Evolutionary conservation across 768 basidiomycete species (phyloP), one percentile per base, ranked within the genome.

Genomic region (Russula dissimulans): DNA sequence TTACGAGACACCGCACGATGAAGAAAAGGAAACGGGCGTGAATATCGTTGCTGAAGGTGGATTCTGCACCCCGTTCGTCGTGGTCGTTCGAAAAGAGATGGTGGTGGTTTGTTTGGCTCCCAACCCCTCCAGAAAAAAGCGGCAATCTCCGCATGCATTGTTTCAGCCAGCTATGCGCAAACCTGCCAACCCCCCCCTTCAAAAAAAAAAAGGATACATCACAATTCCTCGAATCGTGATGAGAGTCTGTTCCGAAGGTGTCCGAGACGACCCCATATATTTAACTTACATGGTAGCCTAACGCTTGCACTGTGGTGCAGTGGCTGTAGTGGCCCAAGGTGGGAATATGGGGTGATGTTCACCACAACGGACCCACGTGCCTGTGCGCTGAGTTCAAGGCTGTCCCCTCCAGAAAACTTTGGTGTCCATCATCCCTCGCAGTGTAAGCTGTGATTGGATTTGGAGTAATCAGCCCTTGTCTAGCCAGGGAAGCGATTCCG

Each of bases 391-490:
- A 61, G 86, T 89, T 90, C 89, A 86, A 90, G 86, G 79, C 87
- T 80, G 83, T 84, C 86, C 86, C 87, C 89, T 89, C 87, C 86
- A 83, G 89, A 91, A 89, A 90, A 89, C 86, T 91, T 89, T 87
- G 88, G 72, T 86, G 74, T 79, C 81, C 84, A 80, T 81, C 80
- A 79, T 79, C 73, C 77, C 75, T 79, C 81, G 77, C 73, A 62
- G 71, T 79, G 83, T 74, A 90, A 84, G 81, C 74, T 38, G 71
- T 81, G 85, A 78, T 65, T 61, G 78, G 72, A 75, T 80, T 83
- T 84, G 85, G 89, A 86, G 86, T 90, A 90, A 90, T 86, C 69
- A 74, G 84, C 74, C 81, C 86, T 81, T 83, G 85, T 82, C 81
- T 76, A 84, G 81, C 85, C 84, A 90, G 89, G 87, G 84, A 90